These are phyloP conservation scores for Heliamphora pulchella DNA, from an alignment of 179 eudicot genomes.

Conservation along the genomic window DNA sequence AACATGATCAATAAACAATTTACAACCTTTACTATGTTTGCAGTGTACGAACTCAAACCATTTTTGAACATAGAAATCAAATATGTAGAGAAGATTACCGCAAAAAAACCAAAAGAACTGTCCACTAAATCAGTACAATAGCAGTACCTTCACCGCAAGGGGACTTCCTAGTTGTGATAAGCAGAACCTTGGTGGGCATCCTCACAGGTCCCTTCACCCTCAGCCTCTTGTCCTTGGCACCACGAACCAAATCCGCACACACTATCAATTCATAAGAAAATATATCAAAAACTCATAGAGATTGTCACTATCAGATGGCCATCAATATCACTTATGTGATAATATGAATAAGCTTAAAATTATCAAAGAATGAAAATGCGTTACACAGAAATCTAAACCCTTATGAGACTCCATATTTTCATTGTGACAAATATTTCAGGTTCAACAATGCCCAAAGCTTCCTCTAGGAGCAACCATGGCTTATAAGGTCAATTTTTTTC, in stretches of 20 bases:
- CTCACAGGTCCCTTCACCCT: constrained; percentile 14
- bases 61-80: too few relatives aligned
- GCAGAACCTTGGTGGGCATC: constrained; percentile 6
- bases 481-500: background rate
- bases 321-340: background rate
- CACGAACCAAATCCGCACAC: constrained; percentile 12
- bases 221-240: constrained; percentile 11
- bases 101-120: background rate
- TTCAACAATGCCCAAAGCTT: background rate
- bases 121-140: background rate
- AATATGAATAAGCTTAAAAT: background rate
- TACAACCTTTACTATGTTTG: too few relatives aligned
- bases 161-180: constrained; percentile 1
- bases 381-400: background rate
- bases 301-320: background rate
- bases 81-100: too few relatives aligned
- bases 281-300: background rate
- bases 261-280: background rate
- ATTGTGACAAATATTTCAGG: background rate
- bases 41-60: too few relatives aligned
- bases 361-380: background rate
- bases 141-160: constrained; percentile 8
- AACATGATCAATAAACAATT: too few relatives aligned
- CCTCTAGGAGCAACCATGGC: background rate
- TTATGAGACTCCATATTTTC: background rate